Conservation (phyloP, 108 stramenopile genomes). For the Seminavis robusta region DNA sequence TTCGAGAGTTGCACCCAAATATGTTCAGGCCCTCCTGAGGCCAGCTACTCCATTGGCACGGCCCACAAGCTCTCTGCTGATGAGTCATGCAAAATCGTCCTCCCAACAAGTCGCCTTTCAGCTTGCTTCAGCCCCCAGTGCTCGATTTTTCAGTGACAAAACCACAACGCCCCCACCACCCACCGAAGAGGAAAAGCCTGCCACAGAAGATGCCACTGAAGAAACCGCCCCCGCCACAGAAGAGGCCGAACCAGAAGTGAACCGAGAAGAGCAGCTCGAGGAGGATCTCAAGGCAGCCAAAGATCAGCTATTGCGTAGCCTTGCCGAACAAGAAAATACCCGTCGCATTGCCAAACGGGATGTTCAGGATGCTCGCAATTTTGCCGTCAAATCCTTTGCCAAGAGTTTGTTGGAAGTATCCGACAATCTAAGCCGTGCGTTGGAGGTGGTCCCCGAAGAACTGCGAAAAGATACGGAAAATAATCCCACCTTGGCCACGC, state of each 20-base stretch:
- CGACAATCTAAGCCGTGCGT: constrained; percentile 87
- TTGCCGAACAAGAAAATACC: constrained; percentile 97
- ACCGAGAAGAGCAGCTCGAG: constrained; percentile 46
- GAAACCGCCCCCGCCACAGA: constrained; percentile 6
- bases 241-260: constrained; percentile 7
- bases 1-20: no score
- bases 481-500: constrained; percentile 35
- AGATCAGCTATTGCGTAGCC: constrained; percentile 77
- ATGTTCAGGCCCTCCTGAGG: no score
- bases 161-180: background rate
- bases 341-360: constrained; percentile 91
- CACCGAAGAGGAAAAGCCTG: background rate
- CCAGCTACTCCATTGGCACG: no score
- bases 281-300: constrained; percentile 64
- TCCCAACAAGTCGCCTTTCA: no score
- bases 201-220: constrained; percentile 12
- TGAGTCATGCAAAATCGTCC: no score
- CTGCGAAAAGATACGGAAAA: constrained; percentile 35
- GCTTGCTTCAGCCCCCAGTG: no score
- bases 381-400: constrained; percentile 86
- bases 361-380: constrained; percentile 77
- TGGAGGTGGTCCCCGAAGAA: constrained; percentile 69
- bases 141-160: constrained; percentile 8
- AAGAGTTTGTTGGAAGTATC: constrained; percentile 88
- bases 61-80: no score